phyloP scores from a whole-genome alignment of 768 basidiomycete genomes.

The Pholiota microspora region DNA sequence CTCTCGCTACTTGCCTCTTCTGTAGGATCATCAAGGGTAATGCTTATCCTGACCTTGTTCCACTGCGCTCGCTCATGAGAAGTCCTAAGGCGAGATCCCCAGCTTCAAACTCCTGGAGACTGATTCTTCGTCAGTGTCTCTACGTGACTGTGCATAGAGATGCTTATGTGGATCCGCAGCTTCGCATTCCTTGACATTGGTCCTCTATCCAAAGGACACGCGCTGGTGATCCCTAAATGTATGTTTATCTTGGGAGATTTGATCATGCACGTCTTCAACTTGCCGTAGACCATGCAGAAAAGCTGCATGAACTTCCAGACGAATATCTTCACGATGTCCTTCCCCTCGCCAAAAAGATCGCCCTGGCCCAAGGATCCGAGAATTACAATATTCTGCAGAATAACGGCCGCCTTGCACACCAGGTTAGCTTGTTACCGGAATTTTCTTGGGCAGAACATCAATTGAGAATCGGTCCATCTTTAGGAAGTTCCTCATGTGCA shows the following conservation, averaged over 20 bases:
- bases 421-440: conserved; percentile 44
- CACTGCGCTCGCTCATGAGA: neutral
- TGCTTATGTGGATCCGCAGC: conserved; percentile 32
- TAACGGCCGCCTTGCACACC: conserved; percentile 57
- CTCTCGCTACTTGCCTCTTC: conserved; percentile 75
- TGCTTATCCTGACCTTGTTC: neutral
- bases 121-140: conserved; percentile 53
- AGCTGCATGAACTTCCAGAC: conserved; percentile 87
- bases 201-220: conserved; percentile 87
- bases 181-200: conserved; percentile 92
- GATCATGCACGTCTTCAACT: neutral
- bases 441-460: neutral
- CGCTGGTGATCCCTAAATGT: conserved; percentile 95
- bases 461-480: neutral
- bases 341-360: conserved; percentile 86
- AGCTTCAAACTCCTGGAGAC: conserved; percentile 84
- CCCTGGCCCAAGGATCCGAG: conserved; percentile 64
- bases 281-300: conserved; percentile 75
- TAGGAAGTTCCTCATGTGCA: conserved; percentile 85
- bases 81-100: conserved; percentile 76
- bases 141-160: neutral
- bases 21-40: conserved; percentile 93
- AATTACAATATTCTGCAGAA: conserved; percentile 88
- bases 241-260: too few relatives aligned
- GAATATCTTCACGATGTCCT: conserved; percentile 76